Conservation (phyloP, 169 alveolate genomes). For the Cystoisospora suis region DNA sequence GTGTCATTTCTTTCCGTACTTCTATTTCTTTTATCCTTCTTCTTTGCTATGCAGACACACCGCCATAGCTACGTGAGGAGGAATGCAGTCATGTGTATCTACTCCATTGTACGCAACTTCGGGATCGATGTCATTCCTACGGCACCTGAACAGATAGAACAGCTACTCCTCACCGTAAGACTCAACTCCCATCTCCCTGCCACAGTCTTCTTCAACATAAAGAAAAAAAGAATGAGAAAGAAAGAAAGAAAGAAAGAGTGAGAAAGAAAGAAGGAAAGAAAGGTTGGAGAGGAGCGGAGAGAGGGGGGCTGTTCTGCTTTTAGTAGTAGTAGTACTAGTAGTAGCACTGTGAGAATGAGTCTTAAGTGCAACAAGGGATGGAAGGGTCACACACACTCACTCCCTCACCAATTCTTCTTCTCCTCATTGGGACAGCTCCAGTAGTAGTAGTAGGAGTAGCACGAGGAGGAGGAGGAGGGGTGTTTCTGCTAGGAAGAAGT, state of each 20-base stretch:
- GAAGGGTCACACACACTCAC: no score
- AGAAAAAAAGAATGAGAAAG: background rate
- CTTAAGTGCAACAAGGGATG: no score
- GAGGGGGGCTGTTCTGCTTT: no score
- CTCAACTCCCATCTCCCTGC: conserved; percentile 53
- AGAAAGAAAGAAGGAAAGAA: background rate
- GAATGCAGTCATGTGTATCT: conserved; percentile 92
- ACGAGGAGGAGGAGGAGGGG: no score
- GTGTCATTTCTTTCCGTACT: background rate
- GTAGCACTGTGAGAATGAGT: no score
- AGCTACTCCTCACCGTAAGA: conserved; percentile 68
- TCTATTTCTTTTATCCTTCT: background rate
- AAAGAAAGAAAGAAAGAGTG: background rate
- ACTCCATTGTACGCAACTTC: conserved; percentile 83
- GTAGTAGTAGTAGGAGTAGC: no score
- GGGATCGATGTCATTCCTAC: conserved; percentile 89
- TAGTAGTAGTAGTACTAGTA: no score
- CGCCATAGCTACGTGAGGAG: conserved; percentile 93
- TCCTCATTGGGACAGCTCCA: no score
- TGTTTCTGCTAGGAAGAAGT: no score
- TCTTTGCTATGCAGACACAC: conserved; percentile 72
- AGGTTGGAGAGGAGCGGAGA: no score
- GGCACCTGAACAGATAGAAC: conserved; percentile 80
- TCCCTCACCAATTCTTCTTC: no score
- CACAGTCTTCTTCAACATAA: conserved; percentile 64